Base-by-base conservation (phyloP, 257 asterid species). In the Penstemon barbatus region DNA sequence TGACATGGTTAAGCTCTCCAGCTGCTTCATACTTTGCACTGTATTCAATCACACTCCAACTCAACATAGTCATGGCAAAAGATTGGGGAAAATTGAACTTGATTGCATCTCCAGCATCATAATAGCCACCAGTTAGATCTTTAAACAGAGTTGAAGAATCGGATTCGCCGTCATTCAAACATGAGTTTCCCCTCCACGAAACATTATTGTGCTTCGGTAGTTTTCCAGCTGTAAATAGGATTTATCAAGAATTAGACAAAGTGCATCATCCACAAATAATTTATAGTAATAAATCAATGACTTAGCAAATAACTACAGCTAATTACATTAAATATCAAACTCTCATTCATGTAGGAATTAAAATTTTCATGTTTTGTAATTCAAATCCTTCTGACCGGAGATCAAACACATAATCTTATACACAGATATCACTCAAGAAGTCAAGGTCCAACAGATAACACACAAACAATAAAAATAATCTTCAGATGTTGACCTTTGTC, bases 21-120 rank as follows among this genome's bases (percentile, higher is more conserved):
- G 96, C 95, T 56, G 96, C 89, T 74, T 93, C 98, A 61, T 74
- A 93, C 73, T 90, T 93, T 6, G 78, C 92, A 56, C 89, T 88
- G 73, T 93, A 93, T 65, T 93, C 98, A 0, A 93, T 85, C 78
- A 93, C 98, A 65, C 98, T 93, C 98, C 98, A 93, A 72, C 98
- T 93, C 82, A 93, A 75, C 95, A 93, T 84, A 9, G 98, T 90
- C 96, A 93, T 89, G 61, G 98, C 95, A 75, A 86, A 93, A 49
- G 98, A 78, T 65, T 79, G 84, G 4, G 98, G 98, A 66, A 93
- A 93, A 56, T 90, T 81, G 76, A 88, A 93, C 79, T 93, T 93
- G 63, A 93, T 93, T 6, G 98, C 98, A 77, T 93, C 98, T 49
- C 98, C 98, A 0, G 98, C 98, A 70, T 93, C 98, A 53, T 90